Percentiles rank a stretch among this genome's conserved stretches.
Evolutionary conservation across 2,329 filamentous ascomycete genomes (phyloP).

Genomic region (Cadophora sp.): DNA sequence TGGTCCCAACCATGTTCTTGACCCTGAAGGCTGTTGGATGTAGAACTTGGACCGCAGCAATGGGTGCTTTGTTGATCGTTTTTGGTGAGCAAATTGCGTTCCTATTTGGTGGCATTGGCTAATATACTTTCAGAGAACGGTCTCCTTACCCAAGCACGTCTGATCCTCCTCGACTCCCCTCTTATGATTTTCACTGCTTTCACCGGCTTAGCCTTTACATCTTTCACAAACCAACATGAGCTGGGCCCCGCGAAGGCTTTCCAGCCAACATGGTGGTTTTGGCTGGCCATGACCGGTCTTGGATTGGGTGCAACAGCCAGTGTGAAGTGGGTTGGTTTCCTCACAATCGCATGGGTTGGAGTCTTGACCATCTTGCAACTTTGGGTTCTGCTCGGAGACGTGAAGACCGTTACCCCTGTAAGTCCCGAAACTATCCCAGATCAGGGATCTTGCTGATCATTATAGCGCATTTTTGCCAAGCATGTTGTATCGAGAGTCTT

Average conservation of each 20-base stretch:
- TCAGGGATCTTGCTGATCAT: slow-evolving; percentile 38
- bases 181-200: slow-evolving; percentile 92
- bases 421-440: slow-evolving; percentile 40
- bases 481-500: slow-evolving; percentile 91
- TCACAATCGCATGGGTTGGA: slow-evolving; percentile 98
- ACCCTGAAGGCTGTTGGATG: slow-evolving; percentile 92
- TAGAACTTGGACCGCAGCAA: slow-evolving; percentile 80
- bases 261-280: slow-evolving; percentile 95
- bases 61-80: slow-evolving; percentile 86
- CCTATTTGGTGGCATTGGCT: slow-evolving; percentile 27
- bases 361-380: slow-evolving; percentile 88
- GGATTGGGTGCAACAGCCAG: slow-evolving; percentile 89
- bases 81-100: slow-evolving; percentile 68
- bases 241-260: slow-evolving; percentile 90
- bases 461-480: slow-evolving; percentile 82
- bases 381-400: slow-evolving; percentile 93
- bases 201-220: slow-evolving; percentile 87
- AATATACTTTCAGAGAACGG: slow-evolving; percentile 77
- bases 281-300: slow-evolving; percentile 86
- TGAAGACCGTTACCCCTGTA: slow-evolving; percentile 81
- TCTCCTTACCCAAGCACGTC: slow-evolving; percentile 89
- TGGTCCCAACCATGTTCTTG: slow-evolving; percentile 92
- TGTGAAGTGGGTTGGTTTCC: slow-evolving; percentile 98
- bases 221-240: slow-evolving; percentile 97
- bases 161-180: slow-evolving; percentile 96